Conservation (phyloP, 768 basidiomycete genomes). For the Tylopilus vinaceipallidus region DNA sequence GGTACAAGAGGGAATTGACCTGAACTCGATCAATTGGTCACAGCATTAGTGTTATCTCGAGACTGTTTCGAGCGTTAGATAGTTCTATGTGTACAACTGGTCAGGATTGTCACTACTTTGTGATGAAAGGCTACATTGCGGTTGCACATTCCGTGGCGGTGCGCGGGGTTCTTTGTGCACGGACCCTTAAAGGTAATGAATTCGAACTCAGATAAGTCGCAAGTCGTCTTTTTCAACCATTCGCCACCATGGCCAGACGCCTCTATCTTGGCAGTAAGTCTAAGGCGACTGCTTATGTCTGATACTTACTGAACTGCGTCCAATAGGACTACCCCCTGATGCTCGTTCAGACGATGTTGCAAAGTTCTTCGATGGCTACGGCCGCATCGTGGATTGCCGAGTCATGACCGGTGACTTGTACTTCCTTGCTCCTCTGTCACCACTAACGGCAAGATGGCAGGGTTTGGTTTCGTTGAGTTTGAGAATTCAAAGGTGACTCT, state of each 20-base stretch:
- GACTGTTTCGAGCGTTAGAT: slow-evolving; percentile 10
- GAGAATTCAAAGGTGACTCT: slow-evolving; percentile 70
- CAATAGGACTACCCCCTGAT: slow-evolving; percentile 76
- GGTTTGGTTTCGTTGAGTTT: slow-evolving; percentile 97
- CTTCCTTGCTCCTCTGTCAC: neutral
- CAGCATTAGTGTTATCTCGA: slow-evolving; percentile 36
- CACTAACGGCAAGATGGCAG: slow-evolving; percentile 38
- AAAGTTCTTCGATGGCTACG: slow-evolving; percentile 89
- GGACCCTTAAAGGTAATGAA: slow-evolving; percentile 29
- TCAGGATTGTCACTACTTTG: neutral
- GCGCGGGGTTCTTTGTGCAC: slow-evolving; percentile 28
- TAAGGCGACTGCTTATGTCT: slow-evolving; percentile 2
- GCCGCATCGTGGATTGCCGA: slow-evolving; percentile 84
- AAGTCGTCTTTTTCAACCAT: slow-evolving; percentile 29
- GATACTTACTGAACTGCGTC: slow-evolving; percentile 1
- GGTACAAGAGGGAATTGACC: slow-evolving; percentile 98
- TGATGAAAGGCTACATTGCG: neutral
- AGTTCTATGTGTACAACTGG: slow-evolving; percentile 12
- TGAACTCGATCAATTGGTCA: slow-evolving; percentile 93
- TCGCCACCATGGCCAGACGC: slow-evolving; percentile 69
- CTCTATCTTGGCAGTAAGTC: slow-evolving; percentile 81
- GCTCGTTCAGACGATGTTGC: slow-evolving; percentile 80
- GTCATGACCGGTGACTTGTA: slow-evolving; percentile 85
- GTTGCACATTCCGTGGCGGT: neutral
- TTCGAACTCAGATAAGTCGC: slow-evolving; percentile 33